Conservation (phyloP, 192 early-diverging fungal species). For the Coemansia sp. region DNA sequence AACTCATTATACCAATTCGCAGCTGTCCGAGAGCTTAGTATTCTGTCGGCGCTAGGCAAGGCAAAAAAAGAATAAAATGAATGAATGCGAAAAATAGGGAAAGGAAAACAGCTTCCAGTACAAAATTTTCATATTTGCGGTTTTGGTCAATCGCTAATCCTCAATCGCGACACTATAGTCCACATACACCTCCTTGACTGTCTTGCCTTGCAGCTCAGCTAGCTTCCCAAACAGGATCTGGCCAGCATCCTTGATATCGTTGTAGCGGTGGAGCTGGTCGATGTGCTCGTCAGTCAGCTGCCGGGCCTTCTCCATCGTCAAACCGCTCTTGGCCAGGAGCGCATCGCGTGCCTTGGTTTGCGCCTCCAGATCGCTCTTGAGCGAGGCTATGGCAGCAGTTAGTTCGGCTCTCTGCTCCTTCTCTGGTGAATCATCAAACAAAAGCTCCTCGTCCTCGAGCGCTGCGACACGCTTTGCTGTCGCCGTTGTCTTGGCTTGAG, state of each 20-base stretch:
- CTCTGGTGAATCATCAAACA: conserved; percentile 5
- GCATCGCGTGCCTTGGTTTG: conserved; percentile 9
- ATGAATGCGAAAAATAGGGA: neutral
- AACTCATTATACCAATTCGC: conserved; percentile 22
- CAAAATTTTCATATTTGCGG: neutral
- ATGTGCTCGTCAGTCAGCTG: conserved; percentile 33
- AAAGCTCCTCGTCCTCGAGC: neutral
- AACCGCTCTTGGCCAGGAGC: conserved; percentile 4
- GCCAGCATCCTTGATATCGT: conserved; percentile 46
- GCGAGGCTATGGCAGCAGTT: conserved; percentile 4
- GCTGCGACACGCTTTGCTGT: neutral
- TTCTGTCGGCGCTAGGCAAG: neutral
- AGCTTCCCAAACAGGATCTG: conserved; percentile 51
- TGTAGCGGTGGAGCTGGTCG: conserved; percentile 44
- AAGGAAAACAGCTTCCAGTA: neutral
- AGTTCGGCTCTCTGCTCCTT: conserved; percentile 26
- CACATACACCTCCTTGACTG: conserved; percentile 40
- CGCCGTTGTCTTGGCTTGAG: neutral
- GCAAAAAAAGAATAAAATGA: neutral
- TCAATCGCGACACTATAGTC: conserved; percentile 25
- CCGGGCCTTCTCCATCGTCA: conserved; percentile 29
- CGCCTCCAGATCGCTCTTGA: conserved; percentile 17
- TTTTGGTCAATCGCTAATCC: conserved; percentile 10
- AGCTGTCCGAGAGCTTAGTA: neutral
- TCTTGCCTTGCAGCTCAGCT: conserved; percentile 42